Base-by-base conservation (phyloP, 305 asterid genomes). In the Stenogyne calaminthoides region DNA sequence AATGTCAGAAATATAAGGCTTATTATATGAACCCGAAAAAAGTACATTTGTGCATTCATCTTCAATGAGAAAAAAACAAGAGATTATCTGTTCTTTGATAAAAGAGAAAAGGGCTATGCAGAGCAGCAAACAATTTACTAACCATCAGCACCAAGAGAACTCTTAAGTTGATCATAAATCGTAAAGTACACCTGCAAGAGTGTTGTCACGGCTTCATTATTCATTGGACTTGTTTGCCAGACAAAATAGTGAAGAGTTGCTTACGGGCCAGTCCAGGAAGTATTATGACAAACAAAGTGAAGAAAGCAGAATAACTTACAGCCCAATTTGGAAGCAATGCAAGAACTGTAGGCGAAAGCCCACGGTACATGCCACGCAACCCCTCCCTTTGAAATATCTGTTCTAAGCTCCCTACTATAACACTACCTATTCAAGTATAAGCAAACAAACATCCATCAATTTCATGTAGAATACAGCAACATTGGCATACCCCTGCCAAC, bases 311-410 rank as follows among this genome's bases (percentile, higher is more conserved):
- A 57, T 16, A 15, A 75, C 91, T 74, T 62, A 86, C 99, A 2
- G 99, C 99, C 99, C 99, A 95, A 79, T 92, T 95, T 27, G 99
- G 96, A 74, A 95, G 95, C 82, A 92, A 81, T 9, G 98, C 97
- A 76, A 95, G 85, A 77, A 89, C 92, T 0, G 98, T 95, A 37
- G 99, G 98, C 16, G 98, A 81, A 67, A 95, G 97, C 68, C 99
- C 99, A 10, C 98, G 95, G 82, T 92, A 95, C 98, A 95, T 90
- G 77, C 98, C 99, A 46, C 96, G 97, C 49, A 89, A 64, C 36
- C 98, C 98, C 77, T 95, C 97, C 84, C 82, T 95, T 73, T 78
- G 89, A 76, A 88, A 81, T 81, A 95, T 89, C 78, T 89, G 96
- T 69, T 92, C 94, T 83, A 95, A 87, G 82, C 95, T 95, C 72